Evolutionary conservation across 2,329 filamentous ascomycete species (phyloP), one percentile per base, ranked within the genome.

Genomic region (Camillea tinctor): DNA sequence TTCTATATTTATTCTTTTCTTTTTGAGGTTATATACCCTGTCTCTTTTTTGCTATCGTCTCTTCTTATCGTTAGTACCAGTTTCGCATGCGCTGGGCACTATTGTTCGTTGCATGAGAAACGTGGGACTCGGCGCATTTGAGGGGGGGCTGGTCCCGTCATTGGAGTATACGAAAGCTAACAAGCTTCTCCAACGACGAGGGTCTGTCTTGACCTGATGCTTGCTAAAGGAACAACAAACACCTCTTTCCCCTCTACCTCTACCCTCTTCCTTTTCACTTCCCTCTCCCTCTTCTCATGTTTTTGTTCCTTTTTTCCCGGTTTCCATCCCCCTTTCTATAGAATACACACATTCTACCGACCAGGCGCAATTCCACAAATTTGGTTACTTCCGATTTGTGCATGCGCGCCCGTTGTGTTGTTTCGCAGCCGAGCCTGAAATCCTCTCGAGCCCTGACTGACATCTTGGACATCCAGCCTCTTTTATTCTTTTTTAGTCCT

Each of bases 51-150:
- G n/a, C 26, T 30, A 9, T 11, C 13, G 13, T 21, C 23, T 54
- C 19, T 56, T 51, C 30, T 52, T 54, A 24, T 26, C 53, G 52
- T 53, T 55, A 24, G 53, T 21, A 36, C 44, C 19, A 9, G 13
- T 56, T 24, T 57, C 57, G 52, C 17, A 24, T 60, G 17, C 26
- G 24, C 40, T 48, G 52, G 19, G 20, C 56, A 26, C 58, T 54
- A 57, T 57, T 52, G 60, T 58, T 59, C 59, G 19, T 7, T 50
- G 49, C 49, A 19, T 50, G 17, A 50, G 49, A 61, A 50, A 55
- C 21, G 57, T 54, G 26, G 55, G 59, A 56, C 60, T 60, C 50
- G 61, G 62, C 61, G 64, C 64, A 69, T 62, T 65, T 64, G 57
- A 64, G 62, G 64, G 65, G 65, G 63, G 57, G 36, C 36, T 44